A percentile compares a stretch with the other conserved stretches of the same genome.
phyloP scores from a whole-genome alignment of 2,329 filamentous ascomycete genomes.

The Diaporthe batatas region DNA sequence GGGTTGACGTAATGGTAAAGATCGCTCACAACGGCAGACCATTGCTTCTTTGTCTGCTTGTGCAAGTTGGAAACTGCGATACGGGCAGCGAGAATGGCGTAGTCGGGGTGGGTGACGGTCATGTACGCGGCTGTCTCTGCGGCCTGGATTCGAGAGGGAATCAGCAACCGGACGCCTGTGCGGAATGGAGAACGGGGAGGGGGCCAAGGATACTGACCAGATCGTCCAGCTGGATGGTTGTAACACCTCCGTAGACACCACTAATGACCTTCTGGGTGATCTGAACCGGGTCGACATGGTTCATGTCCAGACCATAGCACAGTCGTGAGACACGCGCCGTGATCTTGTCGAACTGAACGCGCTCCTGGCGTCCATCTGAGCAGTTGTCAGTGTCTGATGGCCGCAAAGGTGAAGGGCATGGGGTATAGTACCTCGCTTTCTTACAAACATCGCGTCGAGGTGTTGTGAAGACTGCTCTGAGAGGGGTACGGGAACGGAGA shows the following conservation, averaged over 20 bases:
- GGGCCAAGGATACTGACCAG: constrained; percentile 72
- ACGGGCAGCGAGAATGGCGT: constrained; percentile 96
- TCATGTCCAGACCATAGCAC: constrained; percentile 96
- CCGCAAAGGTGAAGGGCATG: background rate
- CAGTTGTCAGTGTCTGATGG: constrained; percentile 11
- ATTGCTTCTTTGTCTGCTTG: constrained; percentile 99
- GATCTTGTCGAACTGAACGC: constrained; percentile 99
- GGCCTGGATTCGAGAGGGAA: constrained; percentile 69
- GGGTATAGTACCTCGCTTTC: constrained; percentile 69
- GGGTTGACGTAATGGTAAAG: constrained; percentile 97
- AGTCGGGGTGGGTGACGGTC: constrained; percentile 99
- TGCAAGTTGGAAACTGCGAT: constrained; percentile 99
- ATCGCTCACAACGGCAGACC: constrained; percentile 93
- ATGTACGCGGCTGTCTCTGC: constrained; percentile 99
- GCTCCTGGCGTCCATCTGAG: constrained; percentile 97
- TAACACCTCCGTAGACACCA: constrained; percentile 98
- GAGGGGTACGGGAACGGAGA: constrained; percentile 9
- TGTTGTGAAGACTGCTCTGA: constrained; percentile 38
- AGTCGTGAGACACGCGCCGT: constrained; percentile 96
- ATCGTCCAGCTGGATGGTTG: constrained; percentile 95
- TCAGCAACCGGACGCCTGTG: constrained; percentile 19
- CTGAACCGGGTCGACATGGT: constrained; percentile 95
- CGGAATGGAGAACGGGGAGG: too few relatives aligned
- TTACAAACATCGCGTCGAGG: constrained; percentile 69
- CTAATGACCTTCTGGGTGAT: constrained; percentile 99